A percentile compares a stretch with the other conserved stretches of the same genome.
These are phyloP conservation scores for Fusarium newnesense DNA, from an alignment of 2,329 filamentous ascomycete genomes.

Conservation along the genomic window DNA sequence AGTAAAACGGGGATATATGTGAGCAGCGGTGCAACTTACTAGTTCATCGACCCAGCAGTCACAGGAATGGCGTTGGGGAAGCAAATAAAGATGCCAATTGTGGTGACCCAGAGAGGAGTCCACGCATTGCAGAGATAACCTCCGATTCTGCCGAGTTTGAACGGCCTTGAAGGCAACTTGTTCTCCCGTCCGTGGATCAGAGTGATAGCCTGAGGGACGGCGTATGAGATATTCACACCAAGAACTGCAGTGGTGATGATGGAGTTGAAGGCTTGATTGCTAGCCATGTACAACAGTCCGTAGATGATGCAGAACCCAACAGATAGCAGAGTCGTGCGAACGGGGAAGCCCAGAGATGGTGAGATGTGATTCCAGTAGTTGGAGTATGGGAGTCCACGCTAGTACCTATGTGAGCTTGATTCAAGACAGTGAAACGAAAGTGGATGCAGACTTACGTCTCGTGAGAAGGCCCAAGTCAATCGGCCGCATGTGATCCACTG, in stretches of 20 bases:
- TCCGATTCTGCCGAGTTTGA: background rate
- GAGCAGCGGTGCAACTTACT: background rate
- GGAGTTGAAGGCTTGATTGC: background rate
- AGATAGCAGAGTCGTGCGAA: background rate
- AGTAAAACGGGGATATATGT: fast-evolving
- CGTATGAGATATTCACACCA: background rate
- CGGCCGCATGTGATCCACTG: background rate
- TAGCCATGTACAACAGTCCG: background rate
- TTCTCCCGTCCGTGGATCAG: background rate
- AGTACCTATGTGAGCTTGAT: fast-evolving
- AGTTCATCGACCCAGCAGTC: background rate
- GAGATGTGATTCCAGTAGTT: background rate
- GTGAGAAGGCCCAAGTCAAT: background rate
- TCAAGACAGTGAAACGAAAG: no score
- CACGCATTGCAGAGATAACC: background rate
- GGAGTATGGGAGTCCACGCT: background rate
- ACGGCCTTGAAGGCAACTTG: background rate
- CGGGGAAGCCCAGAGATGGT: background rate
- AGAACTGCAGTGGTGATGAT: background rate
- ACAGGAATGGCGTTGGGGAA: background rate
- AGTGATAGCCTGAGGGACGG: background rate
- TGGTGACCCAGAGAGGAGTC: background rate
- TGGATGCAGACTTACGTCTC: background rate
- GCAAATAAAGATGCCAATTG: background rate
- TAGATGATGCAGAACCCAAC: background rate